Evolutionary conservation across 2,329 filamentous ascomycete species (phyloP), one percentile per base, ranked within the genome.

Genomic region (Paradendryphiella salina): DNA sequence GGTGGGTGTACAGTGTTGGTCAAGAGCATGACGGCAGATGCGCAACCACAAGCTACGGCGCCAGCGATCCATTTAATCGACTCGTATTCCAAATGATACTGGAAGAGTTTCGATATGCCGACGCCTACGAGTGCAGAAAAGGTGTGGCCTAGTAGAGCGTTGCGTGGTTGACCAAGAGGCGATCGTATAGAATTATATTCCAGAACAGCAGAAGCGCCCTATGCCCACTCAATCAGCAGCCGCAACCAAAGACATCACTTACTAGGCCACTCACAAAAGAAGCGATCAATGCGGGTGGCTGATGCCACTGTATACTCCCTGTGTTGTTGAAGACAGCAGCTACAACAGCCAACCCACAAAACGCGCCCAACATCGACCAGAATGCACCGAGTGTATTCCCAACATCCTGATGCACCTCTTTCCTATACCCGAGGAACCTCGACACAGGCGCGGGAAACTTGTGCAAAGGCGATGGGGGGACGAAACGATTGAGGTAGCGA

Each of bases 401-500:
- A 14, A 77, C 72, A 51, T 78, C 75, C 40, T 71, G 66, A 31
- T 59, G 61, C 13, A 69, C 65, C 39, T 69, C 51, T 32, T 64
- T 66, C 18, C 77, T 65, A 52, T 78, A 75, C 3, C 78, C 77
- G 1, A 95, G 74, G 60, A 90, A 87, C 59, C 84, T 82, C 15
- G 88, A 82, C 15, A 94, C 66, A 0, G 82, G 81, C 38, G 77
- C 77, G 0, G 90, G 91, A 1, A 96, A 66, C 36, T 77, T 74
- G 21, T 80, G 75, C 69, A 89, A 81, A 60, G 82, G 83, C 33
- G 87, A 86, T 11, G 81, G 76, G 7, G 88, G 88, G 18, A 95
- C 67, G 53, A 84, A 78, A 2, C 80, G 87, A 69, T 93, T 90
- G 42, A 95, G 69, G 67, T 86, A 84, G n/a, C 74, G 75, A 77